phyloP scores from a whole-genome alignment of 2,329 filamentous ascomycete genomes.

The Cladophialophora carrionii region DNA sequence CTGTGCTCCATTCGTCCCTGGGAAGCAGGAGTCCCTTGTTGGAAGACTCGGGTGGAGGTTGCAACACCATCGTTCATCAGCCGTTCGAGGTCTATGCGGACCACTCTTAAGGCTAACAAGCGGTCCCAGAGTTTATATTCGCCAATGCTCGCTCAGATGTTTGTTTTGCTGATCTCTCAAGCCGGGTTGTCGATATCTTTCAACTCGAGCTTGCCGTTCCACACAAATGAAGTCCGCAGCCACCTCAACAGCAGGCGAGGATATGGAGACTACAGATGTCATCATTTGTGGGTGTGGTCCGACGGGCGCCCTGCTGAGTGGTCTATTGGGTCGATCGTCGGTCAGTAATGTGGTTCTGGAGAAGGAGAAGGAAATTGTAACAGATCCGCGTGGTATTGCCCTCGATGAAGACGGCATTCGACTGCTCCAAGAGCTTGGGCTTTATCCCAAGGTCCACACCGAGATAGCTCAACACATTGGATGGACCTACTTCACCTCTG shows the following conservation, averaged over 20 bases:
- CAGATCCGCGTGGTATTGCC: constrained; percentile 44
- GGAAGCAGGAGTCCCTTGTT: neutral
- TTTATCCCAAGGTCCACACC: constrained; percentile 40
- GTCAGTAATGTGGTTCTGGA: constrained; percentile 42
- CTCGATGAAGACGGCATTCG: constrained; percentile 44
- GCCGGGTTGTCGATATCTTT: neutral
- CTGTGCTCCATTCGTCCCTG: neutral
- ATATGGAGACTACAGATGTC: constrained; percentile 37
- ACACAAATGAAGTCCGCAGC: neutral
- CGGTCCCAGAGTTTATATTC: neutral
- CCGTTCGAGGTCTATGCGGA: neutral
- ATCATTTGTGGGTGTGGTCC: constrained; percentile 45
- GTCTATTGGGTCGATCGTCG: constrained; percentile 38
- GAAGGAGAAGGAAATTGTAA: constrained; percentile 41
- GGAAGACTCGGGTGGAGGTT: neutral
- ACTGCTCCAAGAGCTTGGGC: constrained; percentile 40
- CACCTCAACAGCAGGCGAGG: neutral
- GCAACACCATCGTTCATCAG: neutral
- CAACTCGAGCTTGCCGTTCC: neutral
- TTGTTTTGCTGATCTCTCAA: neutral
- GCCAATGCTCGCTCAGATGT: neutral
- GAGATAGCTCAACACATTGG: constrained; percentile 40
- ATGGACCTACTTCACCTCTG: constrained; percentile 39
- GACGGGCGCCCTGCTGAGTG: constrained; percentile 42
- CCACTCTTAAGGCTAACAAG: neutral